phyloP scores from a whole-genome alignment of 192 early-diverging fungal genomes.

The Mortierella hygrophila region DNA sequence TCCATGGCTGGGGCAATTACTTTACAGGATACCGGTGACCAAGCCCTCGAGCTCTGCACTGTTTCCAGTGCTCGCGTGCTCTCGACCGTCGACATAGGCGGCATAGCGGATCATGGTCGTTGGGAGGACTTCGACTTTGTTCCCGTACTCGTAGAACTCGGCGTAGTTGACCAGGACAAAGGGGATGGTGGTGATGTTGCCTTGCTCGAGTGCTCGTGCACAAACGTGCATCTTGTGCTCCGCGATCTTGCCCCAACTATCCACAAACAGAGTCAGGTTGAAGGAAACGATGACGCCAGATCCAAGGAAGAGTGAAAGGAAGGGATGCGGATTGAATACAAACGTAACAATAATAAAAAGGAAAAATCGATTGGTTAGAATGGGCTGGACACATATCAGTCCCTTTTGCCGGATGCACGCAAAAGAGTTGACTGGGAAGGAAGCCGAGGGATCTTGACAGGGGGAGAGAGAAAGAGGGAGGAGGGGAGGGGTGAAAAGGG shows the following conservation, averaged over 20 bases:
- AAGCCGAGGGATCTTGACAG: background rate
- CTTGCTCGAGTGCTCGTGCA: conserved; percentile 44
- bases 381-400: background rate
- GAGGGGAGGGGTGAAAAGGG: background rate
- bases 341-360: too few species aligned
- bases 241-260: conserved; percentile 56
- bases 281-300: background rate
- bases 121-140: conserved; percentile 47
- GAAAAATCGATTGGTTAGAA: conserved; percentile 2
- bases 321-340: conserved; percentile 1
- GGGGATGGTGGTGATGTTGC: conserved; percentile 43
- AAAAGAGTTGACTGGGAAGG: background rate
- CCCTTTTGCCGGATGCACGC: background rate
- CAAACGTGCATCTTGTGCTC: conserved; percentile 58
- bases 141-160: conserved; percentile 43
- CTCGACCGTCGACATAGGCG: conserved; percentile 28
- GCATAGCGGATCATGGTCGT: conserved; percentile 45
- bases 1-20: background rate
- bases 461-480: background rate
- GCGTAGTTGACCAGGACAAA: conserved; percentile 55
- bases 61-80: conserved; percentile 28
- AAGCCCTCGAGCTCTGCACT: conserved; percentile 52
- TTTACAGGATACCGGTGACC: conserved; percentile 38
- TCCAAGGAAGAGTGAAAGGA: background rate
- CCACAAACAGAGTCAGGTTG: background rate